phyloP scores from a whole-genome alignment of 129 eudicot species.

The Solidago caesia region DNA sequence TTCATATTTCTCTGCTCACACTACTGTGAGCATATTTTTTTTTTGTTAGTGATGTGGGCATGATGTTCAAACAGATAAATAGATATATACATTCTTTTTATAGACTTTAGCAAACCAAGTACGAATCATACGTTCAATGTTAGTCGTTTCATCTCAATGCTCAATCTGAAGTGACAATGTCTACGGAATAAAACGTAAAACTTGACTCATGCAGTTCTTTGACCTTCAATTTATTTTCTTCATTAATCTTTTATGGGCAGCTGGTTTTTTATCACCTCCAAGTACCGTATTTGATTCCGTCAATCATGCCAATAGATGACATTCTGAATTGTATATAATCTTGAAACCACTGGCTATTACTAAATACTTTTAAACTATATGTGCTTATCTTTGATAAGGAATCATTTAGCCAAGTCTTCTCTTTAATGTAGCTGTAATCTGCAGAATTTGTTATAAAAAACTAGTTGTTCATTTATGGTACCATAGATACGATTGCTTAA shows the following conservation, averaged over 20 bases:
- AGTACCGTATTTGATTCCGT: slow-evolving; percentile 26
- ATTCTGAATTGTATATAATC: slow-evolving; percentile 30
- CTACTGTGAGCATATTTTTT: slow-evolving; percentile 18
- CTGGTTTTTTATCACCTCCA: slow-evolving; percentile 32
- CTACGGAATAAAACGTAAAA: slow-evolving; percentile 19
- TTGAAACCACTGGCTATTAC: slow-evolving; percentile 19
- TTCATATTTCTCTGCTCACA: slow-evolving; percentile 7
- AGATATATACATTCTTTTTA: slow-evolving; percentile 28
- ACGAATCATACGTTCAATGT: slow-evolving; percentile 19
- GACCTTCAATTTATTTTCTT: slow-evolving; percentile 34
- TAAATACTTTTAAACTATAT: slow-evolving; percentile 17
- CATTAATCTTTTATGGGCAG: slow-evolving; percentile 28
- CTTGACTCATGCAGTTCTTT: slow-evolving; percentile 30
- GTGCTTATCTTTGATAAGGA: slow-evolving; percentile 24
- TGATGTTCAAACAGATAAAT: slow-evolving; percentile 18
- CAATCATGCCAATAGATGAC: slow-evolving; percentile 21
- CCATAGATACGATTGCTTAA: slow-evolving; percentile 15
- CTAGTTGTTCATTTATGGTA: slow-evolving; percentile 17
- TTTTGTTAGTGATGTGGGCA: slow-evolving; percentile 4
- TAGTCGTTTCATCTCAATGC: slow-evolving; percentile 28
- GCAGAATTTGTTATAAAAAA: slow-evolving; percentile 12
- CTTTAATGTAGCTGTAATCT: slow-evolving; percentile 50
- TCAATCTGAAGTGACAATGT: slow-evolving; percentile 28
- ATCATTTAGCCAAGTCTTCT: slow-evolving; percentile 23
- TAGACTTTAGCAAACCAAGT: slow-evolving; percentile 26